Percentiles rank a stretch among this genome's conserved stretches.
These are phyloP conservation scores for Rhodotorula glutinis DNA, from an alignment of 1,284 basidiomycete genomes.

Conservation along the genomic window DNA sequence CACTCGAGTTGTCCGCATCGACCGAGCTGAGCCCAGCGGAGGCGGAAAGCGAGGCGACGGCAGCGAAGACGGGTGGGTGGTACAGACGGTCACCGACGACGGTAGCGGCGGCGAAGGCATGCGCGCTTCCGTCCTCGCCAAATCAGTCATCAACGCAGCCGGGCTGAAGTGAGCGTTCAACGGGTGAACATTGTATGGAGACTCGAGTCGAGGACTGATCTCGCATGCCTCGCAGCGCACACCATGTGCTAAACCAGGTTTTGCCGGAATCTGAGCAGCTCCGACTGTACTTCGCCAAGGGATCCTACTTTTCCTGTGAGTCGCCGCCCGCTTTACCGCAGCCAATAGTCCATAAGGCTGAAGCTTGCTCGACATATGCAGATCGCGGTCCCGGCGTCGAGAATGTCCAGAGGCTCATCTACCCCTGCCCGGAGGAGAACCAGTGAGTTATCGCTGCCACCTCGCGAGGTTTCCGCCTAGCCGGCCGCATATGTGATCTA, in stretches of 20 bases:
- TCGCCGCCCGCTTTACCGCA: too few relatives aligned
- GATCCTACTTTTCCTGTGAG: constrained; percentile 73
- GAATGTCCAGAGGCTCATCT: constrained; percentile 72
- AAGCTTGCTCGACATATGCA: too few relatives aligned
- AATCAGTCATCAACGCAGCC: constrained; percentile 79
- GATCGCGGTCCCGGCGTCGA: constrained; percentile 67
- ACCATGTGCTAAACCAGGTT: constrained; percentile 41
- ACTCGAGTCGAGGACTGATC: constrained; percentile 43
- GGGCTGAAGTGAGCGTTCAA: constrained; percentile 61
- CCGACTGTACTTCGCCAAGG: constrained; percentile 44
- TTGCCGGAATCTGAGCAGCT: constrained; percentile 27
- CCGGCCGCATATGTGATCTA: constrained; percentile 11
- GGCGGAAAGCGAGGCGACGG: constrained; percentile 39
- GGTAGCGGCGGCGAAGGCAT: constrained; percentile 42
- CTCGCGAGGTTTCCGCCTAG: constrained; percentile 38
- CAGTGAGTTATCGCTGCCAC: constrained; percentile 2
- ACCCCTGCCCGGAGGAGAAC: constrained; percentile 70
- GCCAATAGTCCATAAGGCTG: too few relatives aligned
- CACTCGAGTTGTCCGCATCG: constrained; percentile 83
- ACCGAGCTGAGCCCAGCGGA: constrained; percentile 52
- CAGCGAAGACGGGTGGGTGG: constrained; percentile 55
- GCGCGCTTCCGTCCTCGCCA: constrained; percentile 72
- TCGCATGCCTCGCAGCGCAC: constrained; percentile 48
- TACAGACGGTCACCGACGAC: constrained; percentile 52
- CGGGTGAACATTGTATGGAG: too few relatives aligned